Base-by-base conservation (phyloP, 495 filamentous ascomycete species). In the Podospora comata region DNA sequence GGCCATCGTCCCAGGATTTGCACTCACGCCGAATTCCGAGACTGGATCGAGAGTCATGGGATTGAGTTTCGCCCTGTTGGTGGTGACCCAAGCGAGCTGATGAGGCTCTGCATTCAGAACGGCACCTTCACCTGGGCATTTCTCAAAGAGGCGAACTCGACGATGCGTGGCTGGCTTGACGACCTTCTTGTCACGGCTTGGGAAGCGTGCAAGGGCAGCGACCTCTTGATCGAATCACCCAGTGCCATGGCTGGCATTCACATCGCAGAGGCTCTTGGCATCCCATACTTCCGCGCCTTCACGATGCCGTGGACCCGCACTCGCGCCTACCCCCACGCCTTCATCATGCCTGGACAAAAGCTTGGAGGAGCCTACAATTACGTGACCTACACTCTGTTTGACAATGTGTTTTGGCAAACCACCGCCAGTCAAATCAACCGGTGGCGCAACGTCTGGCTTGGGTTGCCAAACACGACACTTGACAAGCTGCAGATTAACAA, bases 291-390 rank as follows among this genome's bases (percentile, higher is more conserved):
- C 84, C 88, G 95, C 68, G 96, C 93, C 0, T 99, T 99, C 78
- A 95, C 94, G 19, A 99, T 99, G 95, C 96, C 95, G 16, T 99
- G 95, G 95, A 94, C 96, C 0, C 88, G 94, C 58, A 99, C 95
- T 26, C 84, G 96, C 62, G 92, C 96, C 3, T 99, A 99, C 73
- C 95, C 95, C 15, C 95, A 99, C 80, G 96, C 95, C 5, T 99
- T 99, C 80, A 90, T 92, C n/a, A 93, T 97, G 48, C 92, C 92
- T 13, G 91, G 94, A 64, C 88, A 91, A 71, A 96, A 95, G 78
- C 92, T 96, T 89, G 95, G 95, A 61, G 95, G 95, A 34, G 88
- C 87, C 0, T 99, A 96, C 83, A 99, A 99, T 73, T 93, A 93
- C 72, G 88, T 97, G 64, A 95, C 93, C 0, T 99, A 99, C 74